Conservation (phyloP, 2,329 filamentous ascomycete species). For the Berkeleyomyces basicola region DNA sequence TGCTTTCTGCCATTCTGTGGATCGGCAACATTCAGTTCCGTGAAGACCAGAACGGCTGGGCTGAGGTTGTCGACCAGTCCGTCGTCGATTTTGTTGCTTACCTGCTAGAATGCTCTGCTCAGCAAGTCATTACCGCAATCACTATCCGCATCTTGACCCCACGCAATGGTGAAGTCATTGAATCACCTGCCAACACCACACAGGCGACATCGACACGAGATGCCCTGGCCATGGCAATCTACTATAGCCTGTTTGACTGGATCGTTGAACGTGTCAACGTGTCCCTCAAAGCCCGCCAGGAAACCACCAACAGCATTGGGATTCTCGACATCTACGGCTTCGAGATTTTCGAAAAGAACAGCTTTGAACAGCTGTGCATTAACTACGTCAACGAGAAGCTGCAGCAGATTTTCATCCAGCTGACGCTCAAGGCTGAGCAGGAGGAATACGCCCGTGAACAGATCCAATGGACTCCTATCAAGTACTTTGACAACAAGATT, state of each 20-base stretch:
- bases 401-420: slow-evolving; percentile 96
- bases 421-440: slow-evolving; percentile 91
- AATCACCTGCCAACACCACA: slow-evolving; percentile 67
- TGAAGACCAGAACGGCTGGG: slow-evolving; percentile 81
- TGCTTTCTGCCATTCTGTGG: slow-evolving; percentile 85
- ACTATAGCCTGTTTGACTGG: slow-evolving; percentile 97
- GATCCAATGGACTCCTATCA: slow-evolving; percentile 98
- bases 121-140: slow-evolving; percentile 68
- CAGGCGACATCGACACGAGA: slow-evolving; percentile 80
- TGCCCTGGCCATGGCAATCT: slow-evolving; percentile 86
- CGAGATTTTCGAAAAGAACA: slow-evolving; percentile 98
- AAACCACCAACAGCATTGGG: slow-evolving; percentile 70
- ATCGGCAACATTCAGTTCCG: slow-evolving; percentile 82
- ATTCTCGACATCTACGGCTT: slow-evolving; percentile 99
- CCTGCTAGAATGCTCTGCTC: slow-evolving; percentile 70
- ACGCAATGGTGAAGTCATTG: slow-evolving; percentile 47
- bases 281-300: slow-evolving; percentile 63
- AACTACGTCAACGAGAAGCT: slow-evolving; percentile 99
- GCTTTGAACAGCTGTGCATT: slow-evolving; percentile 97
- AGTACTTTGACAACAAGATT: slow-evolving; percentile 98
- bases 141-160: slow-evolving; percentile 72
- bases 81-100: slow-evolving; percentile 93
- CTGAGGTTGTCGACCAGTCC: slow-evolving; percentile 70
- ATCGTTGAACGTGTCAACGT: slow-evolving; percentile 85
- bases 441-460: slow-evolving; percentile 92